Conservation (phyloP, 2,329 filamentous ascomycete genomes). For the Fusarium humuli region DNA sequence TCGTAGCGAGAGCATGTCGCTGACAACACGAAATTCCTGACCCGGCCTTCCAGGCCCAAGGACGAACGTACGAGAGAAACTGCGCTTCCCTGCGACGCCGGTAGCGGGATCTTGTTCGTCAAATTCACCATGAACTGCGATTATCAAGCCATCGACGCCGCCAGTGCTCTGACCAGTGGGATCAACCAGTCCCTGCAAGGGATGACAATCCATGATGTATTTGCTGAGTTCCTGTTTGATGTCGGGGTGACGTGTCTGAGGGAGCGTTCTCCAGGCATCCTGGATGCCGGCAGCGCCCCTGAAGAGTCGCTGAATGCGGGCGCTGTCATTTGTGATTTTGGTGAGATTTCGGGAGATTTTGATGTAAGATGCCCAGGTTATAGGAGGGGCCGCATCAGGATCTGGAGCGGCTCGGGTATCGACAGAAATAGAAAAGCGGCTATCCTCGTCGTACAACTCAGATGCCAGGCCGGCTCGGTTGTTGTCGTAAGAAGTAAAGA, state of each 20-base stretch:
- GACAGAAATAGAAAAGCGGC: slow-evolving; percentile 80
- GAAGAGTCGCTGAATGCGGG: slow-evolving; percentile 74
- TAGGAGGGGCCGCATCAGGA: slow-evolving; percentile 55
- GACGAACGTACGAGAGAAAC: slow-evolving; percentile 84
- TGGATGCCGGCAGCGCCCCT: slow-evolving; percentile 73
- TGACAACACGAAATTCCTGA: slow-evolving; percentile 77
- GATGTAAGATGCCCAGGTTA: slow-evolving; percentile 80
- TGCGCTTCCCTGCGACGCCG: slow-evolving; percentile 72
- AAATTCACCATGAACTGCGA: slow-evolving; percentile 86
- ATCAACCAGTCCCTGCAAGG: slow-evolving; percentile 77
- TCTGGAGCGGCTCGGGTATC: slow-evolving; percentile 70
- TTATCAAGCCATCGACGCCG: slow-evolving; percentile 81
- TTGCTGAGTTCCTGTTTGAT: slow-evolving; percentile 74
- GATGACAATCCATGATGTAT: slow-evolving; percentile 86
- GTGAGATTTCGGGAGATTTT: slow-evolving; percentile 82
- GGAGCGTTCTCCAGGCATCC: slow-evolving; percentile 76
- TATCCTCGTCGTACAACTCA: slow-evolving; percentile 80
- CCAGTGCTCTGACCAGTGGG: slow-evolving; percentile 70
- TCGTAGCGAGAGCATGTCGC: slow-evolving; percentile 80
- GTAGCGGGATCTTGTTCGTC: slow-evolving; percentile 74
- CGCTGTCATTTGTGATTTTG: slow-evolving; percentile 70
- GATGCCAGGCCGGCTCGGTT: slow-evolving; percentile 72
- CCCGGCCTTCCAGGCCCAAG: slow-evolving; percentile 79
- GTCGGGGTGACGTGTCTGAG: slow-evolving; percentile 79
- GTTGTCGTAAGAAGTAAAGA: slow-evolving; percentile 79